Evolutionary conservation across 164 flowering plant genomes (phyloP), one percentile per base, ranked within the genome.

Genomic region (Dillenia turbinata): DNA sequence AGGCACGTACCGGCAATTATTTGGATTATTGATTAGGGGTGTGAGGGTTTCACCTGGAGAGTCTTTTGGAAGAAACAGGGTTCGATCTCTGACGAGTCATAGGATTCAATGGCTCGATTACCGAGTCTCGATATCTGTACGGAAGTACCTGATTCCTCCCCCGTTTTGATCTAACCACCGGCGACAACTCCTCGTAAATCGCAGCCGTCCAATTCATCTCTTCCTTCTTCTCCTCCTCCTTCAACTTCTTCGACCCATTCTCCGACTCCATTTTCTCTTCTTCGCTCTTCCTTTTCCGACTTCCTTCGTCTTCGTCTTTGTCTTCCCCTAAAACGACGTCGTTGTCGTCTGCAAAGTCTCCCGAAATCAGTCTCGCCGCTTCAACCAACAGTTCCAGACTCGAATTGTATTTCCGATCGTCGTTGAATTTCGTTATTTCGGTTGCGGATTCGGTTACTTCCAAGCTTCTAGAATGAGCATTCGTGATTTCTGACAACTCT

Each of bases 61-160:
- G 12, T 44, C 68, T 15, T 57, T 62, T 66, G 17, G 61, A 3
- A 12, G 70, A 66, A 57, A 65, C 65, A 48, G 47, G 47, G n/a
- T 55, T n/a, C 15, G 74, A 64, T 51, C 61, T 59, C 19, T 45
- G 54, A 10, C 66, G 69, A 1, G 69, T 16, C 45, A 52, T 24
- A 9, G 64, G 70, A 24, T 67, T 74, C 79, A 72, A 71, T 43
- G 83, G 85, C 57, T 80, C 86, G n/a, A 78, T 63, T 44, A 79
- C 77, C 11, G 81, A 78, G 77, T 83, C 87, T 15, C 85, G 64
- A 69, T 73, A 83, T 26, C 71, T 71, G 56, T 17, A 63, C 43
- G 88, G 88, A 48, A 81, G 64, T 7, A 75, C 82, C 62, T 77
- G 85, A 57, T 52, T 79, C 65, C 88, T 71, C 45, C 83, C 85